phyloP scores from a whole-genome alignment of 768 basidiomycete species.

The Strobilomyces dryophilus region DNA sequence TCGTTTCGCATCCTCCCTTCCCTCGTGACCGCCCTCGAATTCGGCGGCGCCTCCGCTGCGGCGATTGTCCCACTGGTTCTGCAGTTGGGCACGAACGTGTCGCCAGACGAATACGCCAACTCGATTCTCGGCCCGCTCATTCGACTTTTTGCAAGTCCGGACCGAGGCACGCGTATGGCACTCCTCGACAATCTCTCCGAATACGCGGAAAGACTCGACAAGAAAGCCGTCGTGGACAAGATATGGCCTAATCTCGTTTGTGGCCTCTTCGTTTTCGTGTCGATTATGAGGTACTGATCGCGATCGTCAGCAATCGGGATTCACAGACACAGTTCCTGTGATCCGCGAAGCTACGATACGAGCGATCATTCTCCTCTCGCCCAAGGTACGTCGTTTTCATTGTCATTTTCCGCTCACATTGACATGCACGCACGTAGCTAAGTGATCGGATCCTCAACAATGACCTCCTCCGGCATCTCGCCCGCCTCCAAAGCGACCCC shows the following conservation, averaged over 20 bases:
- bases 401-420: constrained; percentile 2
- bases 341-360: constrained; percentile 94
- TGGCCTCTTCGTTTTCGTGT: neutral
- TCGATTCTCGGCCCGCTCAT: constrained; percentile 74
- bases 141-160: constrained; percentile 83
- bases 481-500: constrained; percentile 87
- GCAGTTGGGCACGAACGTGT: constrained; percentile 67
- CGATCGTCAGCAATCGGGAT: constrained; percentile 79
- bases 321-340: constrained; percentile 89
- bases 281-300: neutral
- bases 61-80: constrained; percentile 81
- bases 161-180: constrained; percentile 92
- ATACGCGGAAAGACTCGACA: constrained; percentile 84
- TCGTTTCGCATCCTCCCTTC: constrained; percentile 86
- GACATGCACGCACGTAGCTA: constrained; percentile 44
- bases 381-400: constrained; percentile 55
- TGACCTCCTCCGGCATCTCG: constrained; percentile 88
- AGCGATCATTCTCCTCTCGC: constrained; percentile 76
- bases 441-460: constrained; percentile 93
- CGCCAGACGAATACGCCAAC: constrained; percentile 65
- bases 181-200: constrained; percentile 80
- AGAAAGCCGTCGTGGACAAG: constrained; percentile 78
- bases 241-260: constrained; percentile 90
- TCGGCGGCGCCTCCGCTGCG: constrained; percentile 71
- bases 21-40: constrained; percentile 72